Base-by-base conservation (phyloP, 2,329 filamentous ascomycete genomes). In the Trichoderma brevicompactum region DNA sequence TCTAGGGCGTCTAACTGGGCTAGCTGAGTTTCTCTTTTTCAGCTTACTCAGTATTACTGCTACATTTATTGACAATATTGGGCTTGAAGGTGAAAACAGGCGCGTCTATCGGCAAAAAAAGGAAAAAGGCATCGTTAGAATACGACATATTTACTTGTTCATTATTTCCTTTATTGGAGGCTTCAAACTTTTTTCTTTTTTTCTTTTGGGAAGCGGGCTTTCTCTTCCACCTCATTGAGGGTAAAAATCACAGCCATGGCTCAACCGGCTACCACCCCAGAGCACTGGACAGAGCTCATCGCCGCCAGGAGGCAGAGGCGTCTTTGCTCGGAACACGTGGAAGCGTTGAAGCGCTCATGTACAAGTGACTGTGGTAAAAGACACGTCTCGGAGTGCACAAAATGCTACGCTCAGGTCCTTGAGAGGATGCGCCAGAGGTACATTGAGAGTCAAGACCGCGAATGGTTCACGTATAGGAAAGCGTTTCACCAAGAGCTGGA, bases 391-490 rank as follows among this genome's bases (percentile, higher is more conserved):
- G 78, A 83, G 50, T 87, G 83, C 70, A 70, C 78, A 9, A 74
- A 78, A 28, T 86, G 84, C 72, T 84, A 82, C 74, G 73, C 73
- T 19, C 77, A 80, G 62, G 73, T 84, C 5, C 70, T 87, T 48
- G 79, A 82, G 40, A 76, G 77, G 40, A 77, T 87, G 71, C 74
- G 77, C 19, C 68, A 69, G 46, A 70, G 78, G 12, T 80, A 78
- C 61, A 72, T 70, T 55, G 75, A 76, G n/a, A 73, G 72, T 32
- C 66, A 72, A 48, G 75, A 74, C 17, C 72, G 70, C 19, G 82
- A 85, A 71, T 87, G 85, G 85, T 86, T 86, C 72, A 77, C 80
- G 2, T 78, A 79, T 52, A 76, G 83, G 38, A 76, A 76, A 36
- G 75, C 76, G 7, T 85, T 87, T 66, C 74, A 85, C 23, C 76